These are phyloP conservation scores for Caryopteris hybrid DNA, from an alignment of 305 asterid species.

Conservation along the genomic window DNA sequence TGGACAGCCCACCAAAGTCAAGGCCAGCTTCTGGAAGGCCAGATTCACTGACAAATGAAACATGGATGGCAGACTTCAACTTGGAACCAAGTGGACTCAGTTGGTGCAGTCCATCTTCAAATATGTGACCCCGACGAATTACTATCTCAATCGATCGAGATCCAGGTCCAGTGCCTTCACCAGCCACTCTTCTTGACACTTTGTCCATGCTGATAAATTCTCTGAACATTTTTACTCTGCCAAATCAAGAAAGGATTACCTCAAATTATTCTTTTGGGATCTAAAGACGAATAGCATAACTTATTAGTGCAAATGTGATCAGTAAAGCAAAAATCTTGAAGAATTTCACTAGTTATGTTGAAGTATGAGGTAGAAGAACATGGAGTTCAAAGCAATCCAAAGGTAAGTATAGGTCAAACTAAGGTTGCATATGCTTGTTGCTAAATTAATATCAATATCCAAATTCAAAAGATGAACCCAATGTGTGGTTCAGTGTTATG, in stretches of 20 bases:
- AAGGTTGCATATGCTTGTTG: background rate
- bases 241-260: conserved; percentile 21
- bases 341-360: background rate
- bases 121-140: conserved; percentile 75
- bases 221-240: conserved; percentile 90
- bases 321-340: background rate
- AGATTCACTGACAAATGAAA: conserved; percentile 88
- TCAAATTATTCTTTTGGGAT: conserved; percentile 6
- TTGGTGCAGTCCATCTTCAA: conserved; percentile 93
- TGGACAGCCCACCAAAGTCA: conserved; percentile 95
- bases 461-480: background rate
- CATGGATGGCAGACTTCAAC: conserved; percentile 76
- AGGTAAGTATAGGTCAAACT: too few species aligned
- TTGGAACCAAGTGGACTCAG: conserved; percentile 78
- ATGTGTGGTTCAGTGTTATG: background rate
- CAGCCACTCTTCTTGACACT: conserved; percentile 78
- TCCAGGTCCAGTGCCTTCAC: conserved; percentile 68
- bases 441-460: background rate
- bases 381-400: background rate
- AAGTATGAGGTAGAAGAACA: conserved; percentile 1
- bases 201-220: conserved; percentile 90
- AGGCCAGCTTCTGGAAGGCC: conserved; percentile 97
- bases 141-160: conserved; percentile 71
- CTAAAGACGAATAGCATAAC: conserved; percentile 2
- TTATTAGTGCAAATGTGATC: background rate